Conservation (phyloP, 176 grass and related monocot genomes). For the Triticum timopheevii region DNA sequence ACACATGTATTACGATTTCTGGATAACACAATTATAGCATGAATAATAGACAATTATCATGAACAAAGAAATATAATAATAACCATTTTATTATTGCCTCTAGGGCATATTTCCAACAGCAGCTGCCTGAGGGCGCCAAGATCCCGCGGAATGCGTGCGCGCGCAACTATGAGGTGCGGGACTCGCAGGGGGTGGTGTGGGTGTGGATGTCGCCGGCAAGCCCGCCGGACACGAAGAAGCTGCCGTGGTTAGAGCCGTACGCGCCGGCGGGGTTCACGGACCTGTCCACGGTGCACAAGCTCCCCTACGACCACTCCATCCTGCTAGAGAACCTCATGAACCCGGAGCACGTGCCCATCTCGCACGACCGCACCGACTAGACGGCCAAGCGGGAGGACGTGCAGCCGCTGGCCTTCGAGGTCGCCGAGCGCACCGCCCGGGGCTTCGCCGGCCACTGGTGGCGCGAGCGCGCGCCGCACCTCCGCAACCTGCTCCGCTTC, state of each 20-base stretch:
- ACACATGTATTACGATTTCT: no score
- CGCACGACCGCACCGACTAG: constrained; percentile 97
- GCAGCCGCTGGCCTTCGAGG: constrained; percentile 74
- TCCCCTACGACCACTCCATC: no score
- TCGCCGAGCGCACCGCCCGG: constrained; percentile 55
- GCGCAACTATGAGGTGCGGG: constrained; percentile 70
- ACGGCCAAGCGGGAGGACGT: constrained; percentile 82
- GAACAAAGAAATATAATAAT: no score
- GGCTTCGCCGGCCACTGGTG: constrained; percentile 84
- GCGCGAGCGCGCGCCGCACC: constrained; percentile 21
- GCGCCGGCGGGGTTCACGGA: no score
- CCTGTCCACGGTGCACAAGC: no score
- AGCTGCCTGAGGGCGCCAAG: constrained; percentile 77
- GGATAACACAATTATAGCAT: no score
- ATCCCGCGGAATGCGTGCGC: constrained; percentile 77
- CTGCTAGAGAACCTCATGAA: constrained; percentile 73
- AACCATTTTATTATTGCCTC: no score
- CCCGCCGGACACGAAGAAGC: constrained; percentile 53
- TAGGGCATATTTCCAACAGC: not conserved
- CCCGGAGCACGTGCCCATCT: constrained; percentile 91
- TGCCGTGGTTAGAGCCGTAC: constrained; percentile 68
- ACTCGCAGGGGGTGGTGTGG: constrained; percentile 90
- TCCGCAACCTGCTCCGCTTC: constrained; percentile 70
- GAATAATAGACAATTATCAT: no score
- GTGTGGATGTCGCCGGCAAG: constrained; percentile 76